Evolutionary conservation across 2,329 filamentous ascomycete genomes (phyloP), one percentile per base, ranked within the genome.

Genomic region (Xylaria digitata): DNA sequence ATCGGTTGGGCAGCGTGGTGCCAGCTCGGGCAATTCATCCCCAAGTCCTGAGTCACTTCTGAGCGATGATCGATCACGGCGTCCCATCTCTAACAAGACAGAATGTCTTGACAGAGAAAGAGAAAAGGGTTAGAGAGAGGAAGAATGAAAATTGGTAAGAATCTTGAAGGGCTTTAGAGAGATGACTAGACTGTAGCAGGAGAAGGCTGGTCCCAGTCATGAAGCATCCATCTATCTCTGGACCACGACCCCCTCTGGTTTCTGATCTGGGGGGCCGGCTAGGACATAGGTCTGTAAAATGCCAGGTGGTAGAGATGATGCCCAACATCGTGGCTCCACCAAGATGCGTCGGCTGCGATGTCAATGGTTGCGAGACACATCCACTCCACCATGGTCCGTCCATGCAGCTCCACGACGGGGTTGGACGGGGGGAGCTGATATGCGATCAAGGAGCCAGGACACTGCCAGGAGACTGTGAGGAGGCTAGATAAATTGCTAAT

Each of bases 21-120:
- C 70, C 72, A 70, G 67, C 65, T 77, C 73, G 66, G 75, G 75
- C 65, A 71, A 69, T 68, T 78, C 77, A 69, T 78, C 77, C 71
- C 77, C 77, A 73, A 76, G 76, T 50, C 77, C 77, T 61, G 77
- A 78, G 68, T 78, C 77, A 73, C 77, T 78, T 72, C 74, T 74
- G 56, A 77, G 71, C 65, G 76, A 76, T 71, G 74, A 72, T 73
- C 76, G 72, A 71, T 78, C 77, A 72, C 76, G 75, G 61, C 73
- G 75, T 73, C 77, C 76, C 77, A 78, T 78, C 72, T 76, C 76
- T 75, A 72, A 74, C 70, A 70, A 73, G 75, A 75, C 68, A 73
- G 71, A 73, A 37, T 40, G 46, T 63, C 42, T 61, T 56, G 63
- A 71, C 54, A 66, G 65, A 61, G 68, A 56, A 67, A 57, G 57